Percentiles rank a stretch among this genome's conserved stretches.
phyloP scores from a whole-genome alignment of 2,329 filamentous ascomycete species.

The Pleurostoma richardsiae region DNA sequence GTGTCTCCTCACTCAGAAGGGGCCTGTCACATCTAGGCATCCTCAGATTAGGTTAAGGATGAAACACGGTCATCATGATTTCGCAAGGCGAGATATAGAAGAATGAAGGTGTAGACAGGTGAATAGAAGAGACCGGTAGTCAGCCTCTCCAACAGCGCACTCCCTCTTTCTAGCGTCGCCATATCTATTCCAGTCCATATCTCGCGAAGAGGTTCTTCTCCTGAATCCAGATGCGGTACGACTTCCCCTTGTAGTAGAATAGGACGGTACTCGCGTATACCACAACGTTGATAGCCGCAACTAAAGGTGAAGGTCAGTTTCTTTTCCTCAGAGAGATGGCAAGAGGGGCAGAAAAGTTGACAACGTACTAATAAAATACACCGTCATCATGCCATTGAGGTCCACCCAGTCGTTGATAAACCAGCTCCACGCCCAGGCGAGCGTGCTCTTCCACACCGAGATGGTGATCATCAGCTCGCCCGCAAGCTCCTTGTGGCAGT shows the following conservation, averaged over 20 bases:
- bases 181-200: neutral
- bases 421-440: neutral
- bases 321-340: neutral
- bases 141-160: no score
- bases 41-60: no score
- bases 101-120: no score
- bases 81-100: no score
- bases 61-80: no score
- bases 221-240: neutral
- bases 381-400: neutral
- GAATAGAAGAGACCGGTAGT: no score
- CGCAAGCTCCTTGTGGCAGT: slow-evolving; percentile 11
- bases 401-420: neutral
- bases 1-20: no score
- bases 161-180: no score
- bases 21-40: no score
- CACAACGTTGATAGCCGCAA: neutral
- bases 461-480: slow-evolving; percentile 12
- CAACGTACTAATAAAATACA: neutral
- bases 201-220: neutral
- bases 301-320: neutral
- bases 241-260: neutral
- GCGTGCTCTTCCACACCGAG: neutral
- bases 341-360: no score
- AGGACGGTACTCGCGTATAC: neutral